Percentiles rank a stretch among this genome's conserved stretches.
Evolutionary conservation across 2,329 filamentous ascomycete genomes (phyloP).

Genomic region (Ophiocordyceps camponoti-rufipedis): DNA sequence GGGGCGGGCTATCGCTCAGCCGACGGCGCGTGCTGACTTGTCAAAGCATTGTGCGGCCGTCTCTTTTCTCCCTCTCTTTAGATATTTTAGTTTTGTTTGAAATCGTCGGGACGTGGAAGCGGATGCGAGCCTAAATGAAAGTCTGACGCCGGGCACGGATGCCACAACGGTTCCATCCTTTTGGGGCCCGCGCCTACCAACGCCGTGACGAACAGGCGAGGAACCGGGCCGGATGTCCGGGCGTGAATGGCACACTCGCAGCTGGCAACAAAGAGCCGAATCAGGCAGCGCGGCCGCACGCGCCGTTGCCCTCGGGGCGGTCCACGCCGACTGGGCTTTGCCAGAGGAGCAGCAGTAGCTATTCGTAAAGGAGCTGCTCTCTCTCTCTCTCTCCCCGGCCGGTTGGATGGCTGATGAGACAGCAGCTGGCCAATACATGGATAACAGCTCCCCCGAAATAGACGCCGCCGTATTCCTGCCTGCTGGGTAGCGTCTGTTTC

Average conservation of each 20-base stretch:
- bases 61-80: too few relatives aligned
- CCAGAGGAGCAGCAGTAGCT: neutral
- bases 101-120: too few relatives aligned
- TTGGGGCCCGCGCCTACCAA: too few relatives aligned
- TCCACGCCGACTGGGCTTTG: neutral
- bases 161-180: too few relatives aligned
- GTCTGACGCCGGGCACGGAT: too few relatives aligned
- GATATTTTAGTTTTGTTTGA: neutral
- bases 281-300: neutral
- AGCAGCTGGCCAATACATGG: neutral
- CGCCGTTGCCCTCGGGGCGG: neutral
- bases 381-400: too few relatives aligned
- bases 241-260: neutral
- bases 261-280: neutral
- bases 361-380: too few relatives aligned
- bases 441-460: neutral
- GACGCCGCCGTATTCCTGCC: neutral
- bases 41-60: neutral
- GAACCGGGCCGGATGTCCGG: neutral
- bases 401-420: neutral
- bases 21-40: neutral
- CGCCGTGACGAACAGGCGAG: neutral
- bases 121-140: too few relatives aligned
- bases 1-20: neutral
- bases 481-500: neutral